A percentile compares a stretch with the other conserved stretches of the same genome.
Evolutionary conservation across 2,329 filamentous ascomycete genomes (phyloP).

Genomic region (Colletotrichum siamense): DNA sequence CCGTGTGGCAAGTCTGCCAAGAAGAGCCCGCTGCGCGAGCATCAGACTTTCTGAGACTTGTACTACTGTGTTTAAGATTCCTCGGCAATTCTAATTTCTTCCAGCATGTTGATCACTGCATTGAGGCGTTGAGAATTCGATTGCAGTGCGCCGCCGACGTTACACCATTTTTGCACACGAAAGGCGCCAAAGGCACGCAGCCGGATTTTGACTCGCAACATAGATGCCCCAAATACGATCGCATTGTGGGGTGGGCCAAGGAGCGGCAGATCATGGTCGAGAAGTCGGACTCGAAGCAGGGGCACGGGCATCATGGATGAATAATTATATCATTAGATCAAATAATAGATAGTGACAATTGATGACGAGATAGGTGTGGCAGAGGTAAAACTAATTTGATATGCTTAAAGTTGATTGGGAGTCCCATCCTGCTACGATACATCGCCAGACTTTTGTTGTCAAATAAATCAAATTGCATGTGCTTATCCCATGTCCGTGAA

Average conservation of each 20-base stretch:
- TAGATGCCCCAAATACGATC: conserved; percentile 9
- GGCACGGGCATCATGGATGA: not conserved
- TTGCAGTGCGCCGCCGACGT: not conserved
- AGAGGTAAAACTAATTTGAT: not conserved
- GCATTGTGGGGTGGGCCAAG: conserved; percentile 6
- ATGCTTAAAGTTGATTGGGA: not conserved
- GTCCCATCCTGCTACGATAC: not conserved
- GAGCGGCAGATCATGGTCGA: conserved; percentile 1
- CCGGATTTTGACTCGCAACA: conserved; percentile 10
- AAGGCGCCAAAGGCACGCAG: not conserved
- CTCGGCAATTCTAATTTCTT: not conserved
- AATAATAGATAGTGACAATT: not conserved
- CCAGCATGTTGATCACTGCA: conserved; percentile 11
- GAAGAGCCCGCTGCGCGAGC: not conserved
- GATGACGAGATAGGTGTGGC: not conserved
- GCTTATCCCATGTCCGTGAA: not conserved
- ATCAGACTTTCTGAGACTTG: not conserved
- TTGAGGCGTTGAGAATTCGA: conserved; percentile 3
- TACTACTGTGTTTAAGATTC: not conserved
- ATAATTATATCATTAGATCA: not conserved
- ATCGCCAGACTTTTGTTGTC: not conserved
- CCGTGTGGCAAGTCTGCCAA: not conserved
- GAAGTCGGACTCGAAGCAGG: not conserved
- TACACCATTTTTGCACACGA: conserved; percentile 2
- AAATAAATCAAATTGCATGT: not conserved